Percentiles rank a stretch among this genome's conserved stretches.
phyloP scores from a whole-genome alignment of 371 early-diverging fungal species.

The Actinomucor elegans region DNA sequence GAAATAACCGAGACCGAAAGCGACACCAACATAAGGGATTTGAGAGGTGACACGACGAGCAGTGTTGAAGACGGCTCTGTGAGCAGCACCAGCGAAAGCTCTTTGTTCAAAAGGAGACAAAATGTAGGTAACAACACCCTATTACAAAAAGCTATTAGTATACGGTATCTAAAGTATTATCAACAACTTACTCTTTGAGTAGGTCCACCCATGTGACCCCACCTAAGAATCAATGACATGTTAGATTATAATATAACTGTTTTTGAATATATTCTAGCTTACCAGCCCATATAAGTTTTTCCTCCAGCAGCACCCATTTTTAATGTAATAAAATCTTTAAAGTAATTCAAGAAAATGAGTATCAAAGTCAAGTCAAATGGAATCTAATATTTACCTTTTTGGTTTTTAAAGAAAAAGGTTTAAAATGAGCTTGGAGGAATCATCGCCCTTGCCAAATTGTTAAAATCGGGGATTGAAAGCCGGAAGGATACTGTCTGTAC shows the following conservation, averaged over 20 bases:
- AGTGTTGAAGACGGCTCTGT: conserved; percentile 78
- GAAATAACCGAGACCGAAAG: conserved; percentile 62
- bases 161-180: neutral
- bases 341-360: neutral
- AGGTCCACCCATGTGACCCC: conserved; percentile 77
- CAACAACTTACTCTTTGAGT: conserved; percentile 55
- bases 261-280: neutral
- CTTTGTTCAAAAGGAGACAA: conserved; percentile 82
- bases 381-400: conserved; percentile 11
- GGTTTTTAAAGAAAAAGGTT: conserved; percentile 4
- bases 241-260: neutral
- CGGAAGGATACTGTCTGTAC: too few species aligned
- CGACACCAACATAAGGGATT: conserved; percentile 72
- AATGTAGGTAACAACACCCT: conserved; percentile 73
- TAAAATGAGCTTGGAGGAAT: neutral
- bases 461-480: too few species aligned
- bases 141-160: conserved; percentile 10
- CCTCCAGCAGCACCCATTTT: conserved; percentile 44
- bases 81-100: conserved; percentile 72
- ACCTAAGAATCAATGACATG: conserved; percentile 37
- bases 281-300: conserved; percentile 48
- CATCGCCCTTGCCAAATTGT: conserved; percentile 6
- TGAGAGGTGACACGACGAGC: conserved; percentile 73
- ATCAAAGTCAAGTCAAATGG: neutral
- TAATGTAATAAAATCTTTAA: conserved; percentile 10